Evolutionary conservation across 352 stramenopile species (phyloP).

Genomic region (Globisporangium emineosum): DNA sequence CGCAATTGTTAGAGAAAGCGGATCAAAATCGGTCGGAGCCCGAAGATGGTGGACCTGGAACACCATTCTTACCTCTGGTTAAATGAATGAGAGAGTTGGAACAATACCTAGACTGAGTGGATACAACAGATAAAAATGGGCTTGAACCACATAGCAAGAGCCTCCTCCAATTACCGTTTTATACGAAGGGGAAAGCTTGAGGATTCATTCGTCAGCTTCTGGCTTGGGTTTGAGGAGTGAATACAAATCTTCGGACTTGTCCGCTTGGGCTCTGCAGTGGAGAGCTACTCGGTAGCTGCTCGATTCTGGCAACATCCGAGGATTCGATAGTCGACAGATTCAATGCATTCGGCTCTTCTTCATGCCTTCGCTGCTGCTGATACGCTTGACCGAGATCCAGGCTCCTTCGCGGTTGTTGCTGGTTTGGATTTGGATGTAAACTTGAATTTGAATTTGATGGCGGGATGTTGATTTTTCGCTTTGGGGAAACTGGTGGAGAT

Average conservation of each 20-base stretch:
- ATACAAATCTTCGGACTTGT: slow-evolving; percentile 9
- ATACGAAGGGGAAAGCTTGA: neutral
- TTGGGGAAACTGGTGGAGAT: slow-evolving; percentile 10
- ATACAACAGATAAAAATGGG: too few relatives aligned
- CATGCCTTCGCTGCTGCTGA: slow-evolving; percentile 2
- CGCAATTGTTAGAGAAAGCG: neutral
- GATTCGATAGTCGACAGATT: neutral
- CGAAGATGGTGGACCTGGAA: neutral
- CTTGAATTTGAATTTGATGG: neutral
- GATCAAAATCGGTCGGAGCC: neutral
- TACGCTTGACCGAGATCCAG: neutral
- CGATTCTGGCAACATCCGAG: neutral
- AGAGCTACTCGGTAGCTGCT: neutral
- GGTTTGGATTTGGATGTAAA: neutral
- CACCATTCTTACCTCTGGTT: slow-evolving; percentile 6
- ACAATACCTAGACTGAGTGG: too few relatives aligned
- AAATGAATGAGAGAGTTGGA: slow-evolving; percentile 1
- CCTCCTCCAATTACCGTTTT: neutral
- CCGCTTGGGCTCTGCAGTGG: slow-evolving; percentile 6
- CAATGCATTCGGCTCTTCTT: neutral
- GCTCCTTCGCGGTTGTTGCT: neutral
- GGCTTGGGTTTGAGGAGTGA: slow-evolving; percentile 1
- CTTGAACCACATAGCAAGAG: neutral
- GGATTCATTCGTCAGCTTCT: neutral
- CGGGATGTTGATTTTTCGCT: neutral